Evolutionary conservation across 2,329 filamentous ascomycete species (phyloP).

Genomic region (Plectosphaerella cucumerina): DNA sequence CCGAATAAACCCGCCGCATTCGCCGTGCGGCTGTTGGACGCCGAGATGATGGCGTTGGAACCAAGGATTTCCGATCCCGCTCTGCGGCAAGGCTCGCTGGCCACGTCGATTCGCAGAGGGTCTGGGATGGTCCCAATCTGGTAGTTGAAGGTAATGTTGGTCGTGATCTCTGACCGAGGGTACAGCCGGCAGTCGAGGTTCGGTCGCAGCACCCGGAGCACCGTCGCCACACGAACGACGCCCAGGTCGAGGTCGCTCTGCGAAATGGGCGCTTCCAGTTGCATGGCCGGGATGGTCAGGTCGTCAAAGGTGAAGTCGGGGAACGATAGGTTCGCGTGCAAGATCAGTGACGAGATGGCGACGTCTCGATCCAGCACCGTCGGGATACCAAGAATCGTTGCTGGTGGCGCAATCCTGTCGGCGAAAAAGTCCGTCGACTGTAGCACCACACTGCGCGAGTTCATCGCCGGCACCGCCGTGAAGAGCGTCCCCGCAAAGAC

Average conservation of each 20-base stretch:
- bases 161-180: slow-evolving; percentile 14
- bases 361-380: slow-evolving; percentile 1
- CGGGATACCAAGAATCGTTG: neutral
- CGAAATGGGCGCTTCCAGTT: slow-evolving; percentile 1
- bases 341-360: slow-evolving; percentile 25
- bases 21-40: neutral
- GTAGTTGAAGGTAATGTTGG: slow-evolving; percentile 17
- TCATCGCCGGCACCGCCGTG: slow-evolving; percentile 20
- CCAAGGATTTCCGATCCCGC: slow-evolving; percentile 7
- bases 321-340: slow-evolving; percentile 27
- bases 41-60: slow-evolving; percentile 15
- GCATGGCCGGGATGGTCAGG: slow-evolving; percentile 16
- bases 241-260: neutral
- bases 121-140: slow-evolving; percentile 7
- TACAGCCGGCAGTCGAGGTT: slow-evolving; percentile 21
- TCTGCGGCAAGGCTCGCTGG: slow-evolving; percentile 12
- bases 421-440: slow-evolving; percentile 24
- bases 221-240: slow-evolving; percentile 14
- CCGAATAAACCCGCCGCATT: slow-evolving; percentile 14
- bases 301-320: slow-evolving; percentile 30
- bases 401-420: slow-evolving; percentile 11
- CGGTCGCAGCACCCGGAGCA: slow-evolving; percentile 25
- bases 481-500: slow-evolving; percentile 28
- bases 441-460: slow-evolving; percentile 16
- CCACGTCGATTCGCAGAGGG: slow-evolving; percentile 16